phyloP scores from a whole-genome alignment of 1,284 basidiomycete genomes.

The Porodaedalea pini region DNA sequence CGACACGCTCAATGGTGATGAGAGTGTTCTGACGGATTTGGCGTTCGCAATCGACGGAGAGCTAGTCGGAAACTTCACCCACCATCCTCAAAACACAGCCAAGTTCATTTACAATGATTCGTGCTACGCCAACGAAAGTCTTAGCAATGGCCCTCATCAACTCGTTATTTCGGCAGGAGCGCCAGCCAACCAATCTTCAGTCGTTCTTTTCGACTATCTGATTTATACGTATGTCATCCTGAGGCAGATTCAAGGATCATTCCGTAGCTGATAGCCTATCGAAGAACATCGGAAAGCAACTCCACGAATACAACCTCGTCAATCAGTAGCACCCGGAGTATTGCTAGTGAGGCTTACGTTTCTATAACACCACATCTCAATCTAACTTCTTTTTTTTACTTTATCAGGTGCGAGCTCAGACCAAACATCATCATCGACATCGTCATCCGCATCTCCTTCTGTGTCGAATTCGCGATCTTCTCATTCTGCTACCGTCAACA shows the following conservation, averaged over 20 bases:
- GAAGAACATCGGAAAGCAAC: not conserved
- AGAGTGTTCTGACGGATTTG: conserved; percentile 1
- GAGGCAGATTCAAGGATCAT: not conserved
- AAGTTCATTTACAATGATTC: conserved; percentile 9
- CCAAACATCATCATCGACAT: no score
- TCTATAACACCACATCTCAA: no score
- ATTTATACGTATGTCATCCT: conserved; percentile 17
- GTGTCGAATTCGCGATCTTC: no score
- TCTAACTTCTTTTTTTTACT: no score
- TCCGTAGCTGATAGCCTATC: not conserved
- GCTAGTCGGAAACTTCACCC: conserved; percentile 3
- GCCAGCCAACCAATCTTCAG: not conserved
- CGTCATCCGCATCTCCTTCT: no score
- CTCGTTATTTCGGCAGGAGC: not conserved
- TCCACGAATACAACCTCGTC: no score
- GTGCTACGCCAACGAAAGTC: not conserved
- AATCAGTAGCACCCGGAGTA: no score
- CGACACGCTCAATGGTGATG: not conserved
- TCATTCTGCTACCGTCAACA: no score
- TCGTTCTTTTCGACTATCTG: conserved; percentile 17
- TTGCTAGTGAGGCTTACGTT: no score
- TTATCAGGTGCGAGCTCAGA: no score
- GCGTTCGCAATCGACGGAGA: conserved; percentile 8
- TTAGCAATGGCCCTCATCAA: not conserved
- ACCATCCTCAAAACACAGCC: not conserved